Conservation (phyloP, 768 basidiomycete species). For the Hemileccinum rubropunctum region DNA sequence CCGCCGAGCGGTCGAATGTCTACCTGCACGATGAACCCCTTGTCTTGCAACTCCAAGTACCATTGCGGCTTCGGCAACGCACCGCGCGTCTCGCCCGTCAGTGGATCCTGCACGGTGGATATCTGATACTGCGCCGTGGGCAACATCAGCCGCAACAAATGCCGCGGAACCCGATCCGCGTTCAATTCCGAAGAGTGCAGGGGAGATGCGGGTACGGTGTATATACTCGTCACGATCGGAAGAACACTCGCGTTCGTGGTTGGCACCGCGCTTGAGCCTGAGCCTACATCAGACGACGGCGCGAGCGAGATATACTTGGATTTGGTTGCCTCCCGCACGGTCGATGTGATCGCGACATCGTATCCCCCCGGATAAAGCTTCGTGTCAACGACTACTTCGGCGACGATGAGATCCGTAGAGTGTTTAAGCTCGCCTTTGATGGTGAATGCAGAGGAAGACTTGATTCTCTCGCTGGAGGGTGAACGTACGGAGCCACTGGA, state of each 20-base stretch:
- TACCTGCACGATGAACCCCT: conserved; percentile 55
- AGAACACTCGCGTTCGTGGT: conserved; percentile 27
- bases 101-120: conserved; percentile 74
- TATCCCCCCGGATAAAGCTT: conserved; percentile 81
- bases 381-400: conserved; percentile 79
- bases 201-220: conserved; percentile 80
- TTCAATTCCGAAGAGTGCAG: conserved; percentile 72
- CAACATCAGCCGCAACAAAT: conserved; percentile 72
- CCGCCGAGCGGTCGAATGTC: conserved; percentile 50
- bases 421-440: conserved; percentile 58
- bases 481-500: conserved; percentile 31
- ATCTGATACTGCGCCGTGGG: conserved; percentile 83
- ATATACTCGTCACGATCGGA: conserved; percentile 58
- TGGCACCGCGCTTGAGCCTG: neutral
- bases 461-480: conserved; percentile 33
- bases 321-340: conserved; percentile 37
- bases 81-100: conserved; percentile 64
- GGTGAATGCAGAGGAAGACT: conserved; percentile 54
- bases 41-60: conserved; percentile 63
- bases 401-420: conserved; percentile 68
- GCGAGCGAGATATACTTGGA: conserved; percentile 37
- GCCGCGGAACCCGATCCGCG: conserved; percentile 52
- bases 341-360: conserved; percentile 46
- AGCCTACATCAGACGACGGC: conserved; percentile 7
- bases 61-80: conserved; percentile 69